A percentile compares a stretch with the other conserved stretches of the same genome.
Conservation (phyloP, 2,329 filamentous ascomycete genomes). For the Meredithiella fracta region DNA sequence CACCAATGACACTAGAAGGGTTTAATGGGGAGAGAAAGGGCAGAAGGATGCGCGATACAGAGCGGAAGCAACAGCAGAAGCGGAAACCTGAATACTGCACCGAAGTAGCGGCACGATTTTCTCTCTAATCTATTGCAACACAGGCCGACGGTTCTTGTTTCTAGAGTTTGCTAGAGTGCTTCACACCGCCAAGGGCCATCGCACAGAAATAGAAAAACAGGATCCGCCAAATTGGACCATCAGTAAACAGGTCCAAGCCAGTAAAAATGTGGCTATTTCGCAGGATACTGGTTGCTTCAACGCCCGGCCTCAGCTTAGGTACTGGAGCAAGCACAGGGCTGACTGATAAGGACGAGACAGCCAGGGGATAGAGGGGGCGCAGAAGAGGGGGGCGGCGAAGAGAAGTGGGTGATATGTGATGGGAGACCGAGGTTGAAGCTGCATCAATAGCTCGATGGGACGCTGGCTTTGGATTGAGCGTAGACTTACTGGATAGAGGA, state of each 20-base stretch:
- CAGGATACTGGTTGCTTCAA: background rate
- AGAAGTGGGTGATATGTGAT: too few species aligned
- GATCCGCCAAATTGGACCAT: background rate
- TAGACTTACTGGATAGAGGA: too few species aligned
- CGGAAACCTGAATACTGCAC: background rate
- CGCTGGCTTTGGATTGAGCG: too few species aligned
- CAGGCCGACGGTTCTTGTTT: background rate
- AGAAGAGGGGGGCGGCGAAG: slow-evolving; percentile 1
- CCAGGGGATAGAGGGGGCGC: background rate
- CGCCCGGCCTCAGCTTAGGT: background rate
- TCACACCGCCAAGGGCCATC: background rate
- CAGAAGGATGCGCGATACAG: background rate
- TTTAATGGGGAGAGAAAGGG: background rate
- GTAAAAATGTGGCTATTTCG: background rate
- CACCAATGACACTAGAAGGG: background rate
- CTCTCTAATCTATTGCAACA: background rate
- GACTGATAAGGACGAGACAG: slow-evolving; percentile 10
- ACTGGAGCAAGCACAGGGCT: background rate
- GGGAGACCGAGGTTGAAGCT: too few species aligned
- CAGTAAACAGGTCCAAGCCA: background rate
- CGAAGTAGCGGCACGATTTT: background rate
- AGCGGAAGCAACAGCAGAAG: background rate
- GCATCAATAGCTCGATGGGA: too few species aligned
- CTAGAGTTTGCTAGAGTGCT: background rate
- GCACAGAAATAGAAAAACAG: background rate